Base-by-base conservation (phyloP, 257 asterid genomes). In the Ophiorrhiza pumila region DNA sequence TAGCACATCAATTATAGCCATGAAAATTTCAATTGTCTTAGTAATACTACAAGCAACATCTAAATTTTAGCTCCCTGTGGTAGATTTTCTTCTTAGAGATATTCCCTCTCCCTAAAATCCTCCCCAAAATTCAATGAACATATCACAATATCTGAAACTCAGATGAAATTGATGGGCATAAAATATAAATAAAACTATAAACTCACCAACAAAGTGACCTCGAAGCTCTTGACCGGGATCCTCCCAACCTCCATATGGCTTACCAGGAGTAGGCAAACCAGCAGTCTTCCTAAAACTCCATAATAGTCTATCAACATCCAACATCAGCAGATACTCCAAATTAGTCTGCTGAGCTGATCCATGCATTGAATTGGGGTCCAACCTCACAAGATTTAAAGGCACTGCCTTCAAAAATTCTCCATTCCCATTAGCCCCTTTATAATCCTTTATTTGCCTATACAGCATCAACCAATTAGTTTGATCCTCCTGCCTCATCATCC, bases 191-290 rank as follows among this genome's bases (percentile, higher is more conserved):
- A 27, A 27, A 12, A 39, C 7, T 29, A 57, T 22, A 23, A 50
- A 81, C 89, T 2, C 39, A 94, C 99, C 99, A 59, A 95, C 99
- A 79, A 95, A 95, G 77, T 95, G 99, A 49, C 99, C 99, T 0
- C 99, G 92, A 43, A 95, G 98, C 87, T 95, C 94, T 1, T n/a
- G 14, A 1, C 17, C 4, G 0, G 89, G 81, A 55, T 45, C 70
- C 90, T 95, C 99, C 99, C 99, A 95, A 5, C 99, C 99, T 5
- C 96, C 97, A 66, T 95, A 92, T 0, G 99, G 91, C 59, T 72
- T 35, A 15, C 91, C 93, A 15, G 82, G 87, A 66, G 96, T 75
- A 31, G 80, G 86, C 80, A 95, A 77, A 50, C 86, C 98, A 1
- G 98, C 96, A 0, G 95, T 92, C 61, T 91, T 90, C 53, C 95